Evolutionary conservation across 1,139 yeast genomes (phyloP), one percentile per base, ranked within the genome.

Genomic region (Pichia sp.): DNA sequence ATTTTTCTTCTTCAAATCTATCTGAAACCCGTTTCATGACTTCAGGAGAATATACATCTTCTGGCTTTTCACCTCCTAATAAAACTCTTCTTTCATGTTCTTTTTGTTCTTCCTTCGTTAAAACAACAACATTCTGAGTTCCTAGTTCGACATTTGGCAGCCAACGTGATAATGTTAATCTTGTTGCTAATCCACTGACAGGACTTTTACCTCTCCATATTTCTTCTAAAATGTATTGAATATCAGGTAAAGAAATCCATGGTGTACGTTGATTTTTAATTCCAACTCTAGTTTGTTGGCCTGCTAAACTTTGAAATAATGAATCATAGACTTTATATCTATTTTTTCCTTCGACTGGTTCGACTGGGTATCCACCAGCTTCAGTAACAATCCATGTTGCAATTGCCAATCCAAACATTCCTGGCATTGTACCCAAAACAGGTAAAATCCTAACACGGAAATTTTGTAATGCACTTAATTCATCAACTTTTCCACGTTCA

Each of bases 381-480:
- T 76, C 69, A 3, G 96, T 85, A 41, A 92, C 66, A 37, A 92
- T 70, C 64, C 86, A 82, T 0, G 97, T 83, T 3, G 96, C 95
- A 48, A 92, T 74, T 0, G 96, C 79, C 41, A 92, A 72, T 1
- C 98, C 98, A 68, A 92, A 92, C 67, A 90, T 84, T 8, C 94
- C 97, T 1, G 98, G 98, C 82, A 92, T 79, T 0, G 98, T 87
- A 2, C 98, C 97, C 52, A 92, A 68, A 0, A 92, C 98, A 0
- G 98, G 98, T 49, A 92, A 71, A 43, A 92, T 90, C 55, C 98
- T 74, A 5, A 90, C 97, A 53, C 98, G 74, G 69, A 92, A 92
- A 67, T 89, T 90, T 57, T 78, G 82, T 51, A 92, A 66, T 1
- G 96, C 95, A 45, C 95, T 80, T 42, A 92, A 71, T 62, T 92